Conservation (phyloP, 106 monocot genomes). For the Phalaenopsis equestris region DNA sequence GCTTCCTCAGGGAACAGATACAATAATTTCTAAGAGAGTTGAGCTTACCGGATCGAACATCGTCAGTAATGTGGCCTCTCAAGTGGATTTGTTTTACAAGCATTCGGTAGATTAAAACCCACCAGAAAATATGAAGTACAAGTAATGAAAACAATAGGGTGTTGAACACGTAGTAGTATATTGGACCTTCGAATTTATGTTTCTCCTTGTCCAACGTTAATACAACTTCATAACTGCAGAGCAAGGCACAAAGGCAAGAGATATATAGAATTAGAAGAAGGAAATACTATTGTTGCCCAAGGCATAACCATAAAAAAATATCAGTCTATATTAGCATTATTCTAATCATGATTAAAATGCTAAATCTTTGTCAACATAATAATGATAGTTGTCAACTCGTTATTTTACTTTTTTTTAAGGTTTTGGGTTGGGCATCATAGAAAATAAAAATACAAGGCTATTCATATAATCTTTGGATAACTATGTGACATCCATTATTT, state of each 20-base stretch:
- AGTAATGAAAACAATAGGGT: conserved; percentile 77
- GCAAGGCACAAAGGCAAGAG: conserved; percentile 9
- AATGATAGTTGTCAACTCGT: not conserved
- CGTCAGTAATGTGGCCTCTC: conserved; percentile 73
- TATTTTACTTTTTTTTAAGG: not conserved
- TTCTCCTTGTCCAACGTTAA: conserved; percentile 50
- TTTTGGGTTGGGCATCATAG: not conserved
- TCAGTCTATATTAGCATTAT: not conserved
- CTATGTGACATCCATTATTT: no score
- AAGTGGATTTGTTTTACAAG: conserved; percentile 70
- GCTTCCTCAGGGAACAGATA: not conserved
- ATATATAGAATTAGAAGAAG: not conserved
- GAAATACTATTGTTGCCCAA: not conserved
- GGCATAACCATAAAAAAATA: not conserved
- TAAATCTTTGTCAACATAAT: not conserved
- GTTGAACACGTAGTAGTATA: conserved; percentile 74
- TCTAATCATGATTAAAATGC: not conserved
- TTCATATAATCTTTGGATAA: no score
- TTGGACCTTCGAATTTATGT: conserved; percentile 55
- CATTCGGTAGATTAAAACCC: conserved; percentile 90
- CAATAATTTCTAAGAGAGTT: not conserved
- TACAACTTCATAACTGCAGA: conserved; percentile 57
- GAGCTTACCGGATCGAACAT: conserved; percentile 76
- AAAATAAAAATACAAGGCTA: not conserved
- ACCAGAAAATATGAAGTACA: conserved; percentile 92